Evolutionary conservation across 345 rosid species (phyloP), one percentile per base, ranked within the genome.

Genomic region (Eucalyptus virginea): DNA sequence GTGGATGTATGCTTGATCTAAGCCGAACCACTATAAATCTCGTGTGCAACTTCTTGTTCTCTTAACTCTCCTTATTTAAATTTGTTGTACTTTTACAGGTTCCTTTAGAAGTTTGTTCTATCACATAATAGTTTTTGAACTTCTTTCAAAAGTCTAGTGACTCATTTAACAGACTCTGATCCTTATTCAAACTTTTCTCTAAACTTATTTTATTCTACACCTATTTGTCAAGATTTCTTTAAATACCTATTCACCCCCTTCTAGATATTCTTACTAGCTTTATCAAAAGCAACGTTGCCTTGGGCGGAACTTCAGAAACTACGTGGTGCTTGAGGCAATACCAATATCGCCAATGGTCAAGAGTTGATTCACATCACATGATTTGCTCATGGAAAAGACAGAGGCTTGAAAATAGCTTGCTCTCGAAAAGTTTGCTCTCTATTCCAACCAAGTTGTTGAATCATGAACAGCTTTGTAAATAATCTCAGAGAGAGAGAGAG

Each of bases 1-100:
- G 9, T 51, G 2, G 9, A 51, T 2, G 0, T 51, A 1, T 1
- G 9, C 0, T 51, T 51, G 0, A 51, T 51, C 0, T 51, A 51
- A 51, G 23, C 9, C 9, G 0, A 51, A 51, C 1, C 23, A 18
- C 2, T 51, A 51, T 51, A 51, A 51, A 18, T 51, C 0, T 7
- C 9, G 2, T 51, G 9, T 51, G 2, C 2, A 51, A 51, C 0
- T 2, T 51, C 9, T 0, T 51, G 9, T 51, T 51, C 23, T 51
- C 54, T 51, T 51, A 18, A 51, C 54, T 51, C 54, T 18, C 54
- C 23, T 51, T 51, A 51, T 18, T 18, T 51, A 51, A 51, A 1
- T 51, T 0, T 18, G 2, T 18, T 51, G 54, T 51, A 51, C 23
- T 51, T 23, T 51, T 51, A 0, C 23, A 3, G 0, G 54, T 51